Evolutionary conservation across 192 early-diverging fungal species (phyloP), one percentile per base, ranked within the genome.

Genomic region (Coemansia sp.): DNA sequence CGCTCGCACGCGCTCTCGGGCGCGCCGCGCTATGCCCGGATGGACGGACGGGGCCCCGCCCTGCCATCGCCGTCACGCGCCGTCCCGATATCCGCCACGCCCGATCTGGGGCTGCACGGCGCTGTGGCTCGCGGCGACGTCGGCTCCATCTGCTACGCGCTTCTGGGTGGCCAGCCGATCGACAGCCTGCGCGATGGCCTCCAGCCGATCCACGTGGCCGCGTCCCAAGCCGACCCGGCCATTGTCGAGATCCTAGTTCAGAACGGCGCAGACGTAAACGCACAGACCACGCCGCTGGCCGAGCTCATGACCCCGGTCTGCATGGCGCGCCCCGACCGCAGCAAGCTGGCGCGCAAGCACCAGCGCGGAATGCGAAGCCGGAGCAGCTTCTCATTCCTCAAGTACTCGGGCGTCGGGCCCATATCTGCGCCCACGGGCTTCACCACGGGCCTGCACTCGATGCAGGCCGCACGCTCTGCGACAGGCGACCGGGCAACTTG

Each of bases 191-290:
- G 78, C n/a, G 83, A 82, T 43, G 86, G 86, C 7, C 68, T 85
- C 29, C 68, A 84, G 51, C 74, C 86, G 11, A 72, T 88, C 35
- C 86, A 88, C 54, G 54, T 84, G 4, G 85, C 86, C 1, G 84
- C 85, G 40, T 76, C 76, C 16, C 82, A 79, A 38, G 78, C 71
- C 19, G 76, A 79, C 7, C 60, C 80, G 7, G 64, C 79, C 7
- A 78, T 88, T 3, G 67, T 85, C 36, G 81, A 84, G 48, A 78
- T 83, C 32, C 63, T 88, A 31, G 70, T 88, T 40, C 82, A 85
- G 10, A 78, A 77, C 47, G 86, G 83, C 14, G 85, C 86, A 16
- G 78, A 84, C 54, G 70, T 80, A 29, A 85, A 88, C 51, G 72
- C 82, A 0, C 82, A 72, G 36, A 74, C 79, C 28, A 55, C 52